These are phyloP conservation scores for Phanerochaete sordida DNA, from an alignment of 768 basidiomycete species.

Conservation along the genomic window DNA sequence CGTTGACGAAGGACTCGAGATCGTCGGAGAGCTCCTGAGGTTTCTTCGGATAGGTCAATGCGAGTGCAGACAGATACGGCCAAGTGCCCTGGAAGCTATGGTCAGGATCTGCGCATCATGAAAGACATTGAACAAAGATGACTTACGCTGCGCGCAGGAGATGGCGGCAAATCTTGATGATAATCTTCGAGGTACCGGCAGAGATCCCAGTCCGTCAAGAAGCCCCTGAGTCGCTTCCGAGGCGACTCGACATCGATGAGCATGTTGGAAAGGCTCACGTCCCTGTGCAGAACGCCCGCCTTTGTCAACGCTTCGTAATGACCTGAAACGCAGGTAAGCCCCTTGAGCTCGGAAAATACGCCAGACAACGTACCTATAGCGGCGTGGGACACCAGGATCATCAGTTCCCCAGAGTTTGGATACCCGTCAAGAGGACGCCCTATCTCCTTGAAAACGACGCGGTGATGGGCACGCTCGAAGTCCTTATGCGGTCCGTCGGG, in stretches of 20 bases:
- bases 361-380: neutral
- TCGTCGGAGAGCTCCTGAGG: conserved; percentile 13
- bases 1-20: conserved; percentile 18
- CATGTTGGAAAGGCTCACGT: neutral
- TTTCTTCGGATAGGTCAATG: conserved; percentile 4
- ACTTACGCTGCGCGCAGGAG: neutral
- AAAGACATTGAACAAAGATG: neutral
- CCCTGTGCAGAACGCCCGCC: conserved; percentile 1
- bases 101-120: neutral
- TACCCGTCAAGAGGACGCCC: neutral
- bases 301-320: neutral
- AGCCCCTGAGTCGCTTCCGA: neutral
- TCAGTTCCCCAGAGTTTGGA: neutral
- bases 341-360: neutral
- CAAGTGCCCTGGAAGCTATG: conserved; percentile 16
- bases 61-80: conserved; percentile 14
- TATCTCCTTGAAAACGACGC: neutral
- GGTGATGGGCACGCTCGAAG: neutral
- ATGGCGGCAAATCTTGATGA: neutral
- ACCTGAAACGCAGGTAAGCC: neutral
- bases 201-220: conserved; percentile 5
- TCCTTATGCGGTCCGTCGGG: neutral
- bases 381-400: neutral
- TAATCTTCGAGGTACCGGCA: neutral
- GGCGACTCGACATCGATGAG: neutral